Evolutionary conservation across 768 basidiomycete species (phyloP).

Genomic region (Omphalotus guepiniiformis): DNA sequence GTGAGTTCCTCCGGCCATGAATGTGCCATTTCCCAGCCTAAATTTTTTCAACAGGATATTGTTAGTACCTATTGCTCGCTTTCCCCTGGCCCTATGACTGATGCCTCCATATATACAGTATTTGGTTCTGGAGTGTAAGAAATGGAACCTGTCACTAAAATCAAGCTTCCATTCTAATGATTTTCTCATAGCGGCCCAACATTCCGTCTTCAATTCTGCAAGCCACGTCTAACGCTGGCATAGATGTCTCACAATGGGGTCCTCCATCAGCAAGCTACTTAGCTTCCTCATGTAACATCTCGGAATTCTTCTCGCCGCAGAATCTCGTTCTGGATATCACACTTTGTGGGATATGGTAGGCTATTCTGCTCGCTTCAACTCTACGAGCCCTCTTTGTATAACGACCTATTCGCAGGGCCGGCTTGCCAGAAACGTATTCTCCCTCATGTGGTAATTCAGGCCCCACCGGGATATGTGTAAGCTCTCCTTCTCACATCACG

Average conservation of each 20-base stretch:
- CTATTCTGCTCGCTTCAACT: not conserved
- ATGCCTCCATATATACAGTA: conserved; percentile 19
- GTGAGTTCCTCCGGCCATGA: conserved; percentile 8
- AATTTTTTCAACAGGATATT: conserved; percentile 15
- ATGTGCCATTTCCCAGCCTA: not conserved
- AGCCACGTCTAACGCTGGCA: conserved; percentile 25
- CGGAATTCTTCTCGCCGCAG: conserved; percentile 39
- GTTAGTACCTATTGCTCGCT: conserved; percentile 14
- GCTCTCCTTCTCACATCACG: conserved; percentile 7
- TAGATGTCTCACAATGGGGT: conserved; percentile 40
- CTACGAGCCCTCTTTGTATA: not conserved
- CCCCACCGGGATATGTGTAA: conserved; percentile 31
- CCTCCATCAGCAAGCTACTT: conserved; percentile 37
- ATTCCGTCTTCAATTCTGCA: conserved; percentile 31
- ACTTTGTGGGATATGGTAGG: conserved; percentile 44
- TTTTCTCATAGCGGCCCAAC: conserved; percentile 29
- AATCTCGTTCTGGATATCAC: conserved; percentile 51
- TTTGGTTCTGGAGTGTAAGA: conserved; percentile 47
- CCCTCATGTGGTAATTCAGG: conserved; percentile 32
- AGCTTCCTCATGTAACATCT: conserved; percentile 35
- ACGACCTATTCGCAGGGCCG: conserved; percentile 33
- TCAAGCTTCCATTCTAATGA: conserved; percentile 12
- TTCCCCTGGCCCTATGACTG: not conserved
- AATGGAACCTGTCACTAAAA: not conserved
- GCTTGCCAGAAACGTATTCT: conserved; percentile 33